These are phyloP conservation scores for Yamadazyma mexicana DNA, from an alignment of 1,139 yeast species.

Conservation along the genomic window DNA sequence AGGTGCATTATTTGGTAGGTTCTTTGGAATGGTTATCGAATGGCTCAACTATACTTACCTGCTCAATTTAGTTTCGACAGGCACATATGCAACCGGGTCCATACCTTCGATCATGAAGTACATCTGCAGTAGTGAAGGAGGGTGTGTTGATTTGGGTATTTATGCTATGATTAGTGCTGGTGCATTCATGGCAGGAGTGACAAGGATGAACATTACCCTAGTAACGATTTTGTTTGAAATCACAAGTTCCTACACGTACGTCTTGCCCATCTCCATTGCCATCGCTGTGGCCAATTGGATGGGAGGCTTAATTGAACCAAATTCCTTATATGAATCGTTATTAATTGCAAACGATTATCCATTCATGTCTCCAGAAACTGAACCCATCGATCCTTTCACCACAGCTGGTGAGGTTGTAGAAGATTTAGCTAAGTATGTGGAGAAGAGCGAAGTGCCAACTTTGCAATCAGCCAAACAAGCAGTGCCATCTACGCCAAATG, in stretches of 20 bases:
- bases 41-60: conserved; percentile 31
- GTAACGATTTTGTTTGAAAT: conserved; percentile 62
- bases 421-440: conserved; percentile 14
- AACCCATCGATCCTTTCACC: conserved; percentile 34
- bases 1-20: conserved; percentile 65
- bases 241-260: conserved; percentile 61
- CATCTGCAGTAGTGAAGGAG: conserved; percentile 17
- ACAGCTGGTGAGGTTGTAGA: conserved; percentile 41
- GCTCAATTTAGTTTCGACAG: conserved; percentile 10
- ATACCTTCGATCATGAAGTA: conserved; percentile 17
- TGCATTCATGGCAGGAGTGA: conserved; percentile 68
- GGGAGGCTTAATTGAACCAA: conserved; percentile 53
- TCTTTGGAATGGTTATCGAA: conserved; percentile 50
- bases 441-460: neutral
- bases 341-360: conserved; percentile 56
- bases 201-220: conserved; percentile 63
- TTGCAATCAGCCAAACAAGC: neutral
- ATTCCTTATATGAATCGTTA: conserved; percentile 53
- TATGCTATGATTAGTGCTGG: conserved; percentile 69
- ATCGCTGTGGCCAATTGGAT: conserved; percentile 62
- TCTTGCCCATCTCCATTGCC: conserved; percentile 57
- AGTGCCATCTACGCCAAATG: conserved; percentile 4
- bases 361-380: conserved; percentile 46
- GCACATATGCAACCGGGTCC: conserved; percentile 9
- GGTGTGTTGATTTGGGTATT: conserved; percentile 56